Percentiles rank a stretch among this genome's conserved stretches.
Evolutionary conservation across 345 rosid species (phyloP).

Genomic region (Corchorus capsularis): DNA sequence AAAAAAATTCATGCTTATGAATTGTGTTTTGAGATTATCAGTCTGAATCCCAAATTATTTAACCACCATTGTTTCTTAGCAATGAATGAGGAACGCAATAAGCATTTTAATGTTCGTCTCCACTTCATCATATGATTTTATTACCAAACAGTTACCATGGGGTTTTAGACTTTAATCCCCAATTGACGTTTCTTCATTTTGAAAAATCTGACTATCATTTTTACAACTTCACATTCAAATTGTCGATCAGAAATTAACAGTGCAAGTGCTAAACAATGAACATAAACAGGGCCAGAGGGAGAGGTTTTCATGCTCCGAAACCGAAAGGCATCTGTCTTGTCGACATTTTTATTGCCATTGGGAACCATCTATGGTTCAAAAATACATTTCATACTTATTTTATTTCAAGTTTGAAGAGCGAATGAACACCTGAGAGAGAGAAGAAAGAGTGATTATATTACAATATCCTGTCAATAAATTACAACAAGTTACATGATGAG

Average conservation of each 20-base stretch:
- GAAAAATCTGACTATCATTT: too few relatives aligned
- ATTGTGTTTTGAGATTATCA: too few relatives aligned
- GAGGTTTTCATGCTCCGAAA: neutral
- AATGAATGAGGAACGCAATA: neutral
- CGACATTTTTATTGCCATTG: neutral
- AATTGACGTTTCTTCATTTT: too few relatives aligned
- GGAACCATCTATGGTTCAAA: neutral
- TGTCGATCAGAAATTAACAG: neutral
- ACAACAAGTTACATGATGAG: conserved; percentile 38
- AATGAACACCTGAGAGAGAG: neutral
- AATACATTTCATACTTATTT: neutral
- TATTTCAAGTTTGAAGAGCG: neutral
- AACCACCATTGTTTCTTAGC: neutral
- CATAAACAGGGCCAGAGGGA: too few relatives aligned
- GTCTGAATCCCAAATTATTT: too few relatives aligned
- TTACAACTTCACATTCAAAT: too few relatives aligned
- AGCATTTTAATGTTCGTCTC: neutral
- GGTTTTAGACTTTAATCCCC: too few relatives aligned
- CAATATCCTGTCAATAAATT: conserved; percentile 35
- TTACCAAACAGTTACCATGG: too few relatives aligned
- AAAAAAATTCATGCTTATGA: too few relatives aligned
- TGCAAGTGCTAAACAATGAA: too few relatives aligned
- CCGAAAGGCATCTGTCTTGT: neutral
- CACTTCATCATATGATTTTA: too few relatives aligned
- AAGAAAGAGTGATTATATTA: conserved; percentile 30